Evolutionary conservation across 139 green algal species (phyloP).

Genomic region (Chlamydomonas schloesseri): DNA sequence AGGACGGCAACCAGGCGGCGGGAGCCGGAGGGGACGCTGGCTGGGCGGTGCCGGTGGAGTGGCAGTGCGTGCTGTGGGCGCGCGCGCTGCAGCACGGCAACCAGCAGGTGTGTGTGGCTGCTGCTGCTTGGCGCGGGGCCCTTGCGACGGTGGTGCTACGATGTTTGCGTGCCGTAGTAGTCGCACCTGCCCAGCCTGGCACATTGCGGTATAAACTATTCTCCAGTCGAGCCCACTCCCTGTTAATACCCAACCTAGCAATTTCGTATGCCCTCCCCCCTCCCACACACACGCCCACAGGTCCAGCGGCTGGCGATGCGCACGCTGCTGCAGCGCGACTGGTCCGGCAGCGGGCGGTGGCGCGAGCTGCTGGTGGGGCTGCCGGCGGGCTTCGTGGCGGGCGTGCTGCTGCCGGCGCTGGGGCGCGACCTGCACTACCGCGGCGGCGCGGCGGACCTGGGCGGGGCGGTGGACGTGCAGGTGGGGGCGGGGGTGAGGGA

Average conservation of each 20-base stretch:
- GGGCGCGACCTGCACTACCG: constrained; percentile 47
- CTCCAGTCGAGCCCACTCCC: too few relatives aligned
- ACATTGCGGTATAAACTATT: too few relatives aligned
- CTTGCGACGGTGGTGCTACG: too few relatives aligned
- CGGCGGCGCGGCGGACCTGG: constrained; percentile 13
- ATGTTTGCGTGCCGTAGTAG: too few relatives aligned
- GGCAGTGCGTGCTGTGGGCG: constrained; percentile 60
- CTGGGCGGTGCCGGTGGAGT: constrained; percentile 6
- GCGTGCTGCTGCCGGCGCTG: constrained; percentile 53
- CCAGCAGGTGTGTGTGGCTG: constrained; percentile 30
- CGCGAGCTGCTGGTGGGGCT: constrained; percentile 9
- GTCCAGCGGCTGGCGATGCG: constrained; percentile 54
- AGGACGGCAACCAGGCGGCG: too few relatives aligned
- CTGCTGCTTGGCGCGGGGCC: too few relatives aligned
- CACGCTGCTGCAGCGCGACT: constrained; percentile 60
- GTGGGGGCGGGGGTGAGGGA: not conserved
- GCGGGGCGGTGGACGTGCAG: constrained; percentile 43
- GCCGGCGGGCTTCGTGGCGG: constrained; percentile 36
- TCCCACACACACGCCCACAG: not conserved
- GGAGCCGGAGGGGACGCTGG: too few relatives aligned
- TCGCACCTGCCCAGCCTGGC: too few relatives aligned
- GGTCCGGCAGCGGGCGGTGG: not conserved
- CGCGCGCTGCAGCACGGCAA: constrained; percentile 61
- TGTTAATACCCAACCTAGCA: too few relatives aligned
- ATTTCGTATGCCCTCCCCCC: too few relatives aligned